A percentile compares a stretch with the other conserved stretches of the same genome.
Conservation (phyloP, 352 stramenopile species). For the Phytophthora agathidicida region DNA sequence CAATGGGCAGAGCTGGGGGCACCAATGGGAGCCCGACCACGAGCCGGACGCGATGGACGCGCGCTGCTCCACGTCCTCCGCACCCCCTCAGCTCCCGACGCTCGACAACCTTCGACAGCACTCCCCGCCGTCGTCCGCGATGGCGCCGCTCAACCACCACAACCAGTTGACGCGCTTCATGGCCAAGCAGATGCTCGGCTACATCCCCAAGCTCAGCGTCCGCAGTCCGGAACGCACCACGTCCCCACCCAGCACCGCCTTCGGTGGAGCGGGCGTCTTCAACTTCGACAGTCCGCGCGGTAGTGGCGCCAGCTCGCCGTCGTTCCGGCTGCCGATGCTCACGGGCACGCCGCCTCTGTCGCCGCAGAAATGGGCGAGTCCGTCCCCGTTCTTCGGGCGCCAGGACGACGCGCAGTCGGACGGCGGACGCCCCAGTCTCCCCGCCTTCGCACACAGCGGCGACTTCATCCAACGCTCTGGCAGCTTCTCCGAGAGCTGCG, state of each 20-base stretch:
- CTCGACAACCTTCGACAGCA: constrained; percentile 14
- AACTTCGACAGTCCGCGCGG: constrained; percentile 33
- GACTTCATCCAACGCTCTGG: constrained; percentile 35
- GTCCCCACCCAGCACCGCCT: constrained; percentile 25
- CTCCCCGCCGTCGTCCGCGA: constrained; percentile 3
- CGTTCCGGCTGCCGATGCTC: constrained; percentile 58
- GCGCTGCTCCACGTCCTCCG: constrained; percentile 1
- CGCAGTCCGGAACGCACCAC: constrained; percentile 32
- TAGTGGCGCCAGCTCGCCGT: constrained; percentile 28
- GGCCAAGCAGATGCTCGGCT: constrained; percentile 65
- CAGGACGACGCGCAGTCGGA: constrained; percentile 17
- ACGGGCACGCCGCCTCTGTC: constrained; percentile 46
- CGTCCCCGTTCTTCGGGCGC: constrained; percentile 24
- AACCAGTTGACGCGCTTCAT: constrained; percentile 68
- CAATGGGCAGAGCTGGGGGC: constrained; percentile 20
- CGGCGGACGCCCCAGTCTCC: constrained; percentile 26
- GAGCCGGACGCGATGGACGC: constrained; percentile 21
- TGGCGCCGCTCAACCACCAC: constrained; percentile 49
- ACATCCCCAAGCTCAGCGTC: constrained; percentile 53
- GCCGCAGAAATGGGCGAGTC: constrained; percentile 44
- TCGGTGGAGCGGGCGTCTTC: constrained; percentile 8
- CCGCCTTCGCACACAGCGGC: constrained; percentile 18
- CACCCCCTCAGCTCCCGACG: background rate
- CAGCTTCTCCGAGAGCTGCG: constrained; percentile 40
- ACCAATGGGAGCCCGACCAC: constrained; percentile 39